Evolutionary conservation across 306 rosid genomes (phyloP).

Genomic region (Sicyos edulis): DNA sequence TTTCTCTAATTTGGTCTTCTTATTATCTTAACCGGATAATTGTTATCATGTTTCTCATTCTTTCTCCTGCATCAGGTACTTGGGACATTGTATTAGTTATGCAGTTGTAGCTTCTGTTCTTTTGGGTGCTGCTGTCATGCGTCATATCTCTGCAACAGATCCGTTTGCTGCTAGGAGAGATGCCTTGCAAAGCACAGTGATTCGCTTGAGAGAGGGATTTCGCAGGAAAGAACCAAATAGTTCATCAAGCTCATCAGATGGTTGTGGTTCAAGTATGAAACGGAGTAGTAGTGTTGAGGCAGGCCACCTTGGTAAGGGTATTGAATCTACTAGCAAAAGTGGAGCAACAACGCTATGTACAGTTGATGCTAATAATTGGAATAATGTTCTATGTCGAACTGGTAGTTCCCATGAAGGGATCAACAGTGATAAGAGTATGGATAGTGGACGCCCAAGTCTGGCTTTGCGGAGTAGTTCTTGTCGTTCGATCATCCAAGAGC

Average conservation of each 20-base stretch:
- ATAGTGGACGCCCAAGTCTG: conserved; percentile 96
- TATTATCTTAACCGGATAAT: not conserved
- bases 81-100: conserved; percentile 98
- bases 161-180: conserved; percentile 98
- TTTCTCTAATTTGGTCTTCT: conserved; percentile 18
- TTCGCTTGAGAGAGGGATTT: conserved; percentile 95
- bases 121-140: conserved; percentile 90
- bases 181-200: conserved; percentile 95
- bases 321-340: conserved; percentile 56
- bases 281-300: conserved; percentile 95
- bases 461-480: conserved; percentile 91
- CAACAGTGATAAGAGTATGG: conserved; percentile 90
- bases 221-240: conserved; percentile 91
- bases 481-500: conserved; percentile 81
- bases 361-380: conserved; percentile 78
- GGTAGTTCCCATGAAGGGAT: conserved; percentile 79
- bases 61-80: conserved; percentile 53
- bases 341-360: conserved; percentile 40
- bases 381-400: conserved; percentile 49
- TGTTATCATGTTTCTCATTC: conserved; percentile 24
- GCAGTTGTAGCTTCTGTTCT: conserved; percentile 94
- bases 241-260: conserved; percentile 96
- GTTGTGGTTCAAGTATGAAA: conserved; percentile 97
- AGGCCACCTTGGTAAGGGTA: conserved; percentile 62
- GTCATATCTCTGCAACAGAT: conserved; percentile 75